A percentile compares a stretch with the other conserved stretches of the same genome.
Conservation (phyloP, 2,329 filamentous ascomycete species). For the Acephala macrosclerotiorum region DNA sequence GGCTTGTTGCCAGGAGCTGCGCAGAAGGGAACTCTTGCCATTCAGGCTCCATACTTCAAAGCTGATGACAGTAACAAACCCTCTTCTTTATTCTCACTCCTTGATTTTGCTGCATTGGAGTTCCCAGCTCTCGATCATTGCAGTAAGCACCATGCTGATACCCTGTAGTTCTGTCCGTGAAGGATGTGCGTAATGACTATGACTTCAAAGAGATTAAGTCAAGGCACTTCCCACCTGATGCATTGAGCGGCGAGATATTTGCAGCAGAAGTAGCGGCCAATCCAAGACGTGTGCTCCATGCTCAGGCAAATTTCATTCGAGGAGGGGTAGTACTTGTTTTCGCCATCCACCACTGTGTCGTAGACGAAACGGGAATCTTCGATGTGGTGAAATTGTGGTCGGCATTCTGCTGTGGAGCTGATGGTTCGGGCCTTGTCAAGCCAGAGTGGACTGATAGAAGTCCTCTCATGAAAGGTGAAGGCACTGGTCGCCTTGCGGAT, state of each 20-base stretch:
- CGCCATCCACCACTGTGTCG: conserved; percentile 12
- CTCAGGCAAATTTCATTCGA: conserved; percentile 1
- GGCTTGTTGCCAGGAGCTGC: conserved; percentile 10
- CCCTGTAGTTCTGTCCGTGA: neutral
- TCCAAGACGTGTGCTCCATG: neutral
- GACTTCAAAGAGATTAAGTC: neutral
- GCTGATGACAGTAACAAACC: neutral
- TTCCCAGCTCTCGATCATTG: no score
- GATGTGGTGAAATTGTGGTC: conserved; percentile 12
- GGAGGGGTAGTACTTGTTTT: conserved; percentile 1
- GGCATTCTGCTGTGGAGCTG: conserved; percentile 10
- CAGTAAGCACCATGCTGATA: no score
- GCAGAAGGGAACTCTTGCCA: conserved; percentile 11
- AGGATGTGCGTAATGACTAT: conserved; percentile 6
- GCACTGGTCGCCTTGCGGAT: conserved; percentile 12
- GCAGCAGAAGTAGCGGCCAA: neutral
- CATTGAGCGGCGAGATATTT: neutral
- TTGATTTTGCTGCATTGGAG: no score
- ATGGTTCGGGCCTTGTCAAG: conserved; percentile 15
- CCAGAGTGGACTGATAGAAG: conserved; percentile 12
- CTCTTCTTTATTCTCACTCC: no score
- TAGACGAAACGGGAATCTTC: conserved; percentile 15
- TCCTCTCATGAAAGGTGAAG: conserved; percentile 11
- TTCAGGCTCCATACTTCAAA: conserved; percentile 5
- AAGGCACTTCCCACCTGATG: conserved; percentile 6